Evolutionary conservation across 768 basidiomycete species (phyloP), one percentile per base, ranked within the genome.

Genomic region (Pleurotus tuber-regium): DNA sequence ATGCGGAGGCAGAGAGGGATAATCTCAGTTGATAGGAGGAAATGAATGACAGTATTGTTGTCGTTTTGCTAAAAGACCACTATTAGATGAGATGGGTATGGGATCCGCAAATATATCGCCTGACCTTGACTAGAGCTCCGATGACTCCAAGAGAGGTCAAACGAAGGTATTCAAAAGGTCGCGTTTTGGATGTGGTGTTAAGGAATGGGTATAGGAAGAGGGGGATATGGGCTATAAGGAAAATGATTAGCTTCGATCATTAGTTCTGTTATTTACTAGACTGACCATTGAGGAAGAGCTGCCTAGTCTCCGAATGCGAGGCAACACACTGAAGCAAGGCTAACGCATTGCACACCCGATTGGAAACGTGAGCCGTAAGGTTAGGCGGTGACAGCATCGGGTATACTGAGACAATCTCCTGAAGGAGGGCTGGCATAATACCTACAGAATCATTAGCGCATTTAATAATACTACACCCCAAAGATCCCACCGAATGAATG

Each of bases 91-190:
- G 29, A 30, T 25, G 26, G 8, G 33, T n/a, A 41, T 29, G 23
- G 16, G 21, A 51, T 19, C 56, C 11, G 36, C 19, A 50, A n/a
- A n/a, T n/a, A n/a, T n/a, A 29, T 19, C 43, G 25, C 67, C 69
- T 52, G 59, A 93, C 93, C 79, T 99, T 99, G 65, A 99, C 97
- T 44, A 99, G 83, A 16, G 97, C 97, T 35, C 97, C 97, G 58
- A 99, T 99, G 56, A 99, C 97, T 30, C 97, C 97, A n/a, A 99
- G 83, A 31, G 94, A 97, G 10, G 97, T 99, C 51, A 99, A 83
- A n/a, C 97, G 87, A 48, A 99, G 84, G 69, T 99, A 99, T 75
- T 99, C 97, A 64, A 99, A 99, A 1, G 96, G 96, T n/a, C 96
- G 84, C 10, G 96, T 98, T 78, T 99, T 99, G 51, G 91, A 93